Evolutionary conservation across 805 yeast genomes (phyloP).

Genomic region (Candida germanica): DNA sequence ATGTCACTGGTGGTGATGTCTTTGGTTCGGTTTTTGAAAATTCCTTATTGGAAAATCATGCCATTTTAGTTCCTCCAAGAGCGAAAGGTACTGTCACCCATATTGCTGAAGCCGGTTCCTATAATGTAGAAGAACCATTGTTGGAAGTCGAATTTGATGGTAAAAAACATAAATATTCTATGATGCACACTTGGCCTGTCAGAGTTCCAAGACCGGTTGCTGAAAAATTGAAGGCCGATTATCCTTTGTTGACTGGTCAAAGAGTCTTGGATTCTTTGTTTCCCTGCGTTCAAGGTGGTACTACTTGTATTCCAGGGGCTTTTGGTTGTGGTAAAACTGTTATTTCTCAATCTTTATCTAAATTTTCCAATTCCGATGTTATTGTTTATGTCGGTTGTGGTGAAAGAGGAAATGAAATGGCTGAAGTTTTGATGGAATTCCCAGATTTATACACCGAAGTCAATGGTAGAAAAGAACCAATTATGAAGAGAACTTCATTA

Average conservation of each 20-base stretch:
- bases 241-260: conserved; percentile 96
- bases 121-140: conserved; percentile 83
- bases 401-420: conserved; percentile 99
- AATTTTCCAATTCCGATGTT: conserved; percentile 95
- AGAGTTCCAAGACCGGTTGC: conserved; percentile 99
- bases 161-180: conserved; percentile 69
- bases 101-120: conserved; percentile 86
- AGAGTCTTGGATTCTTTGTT: conserved; percentile 96
- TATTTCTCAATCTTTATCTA: conserved; percentile 94
- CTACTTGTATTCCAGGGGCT: conserved; percentile 99
- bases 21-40: conserved; percentile 93
- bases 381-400: conserved; percentile 92
- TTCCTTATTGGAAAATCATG: conserved; percentile 88
- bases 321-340: conserved; percentile 99
- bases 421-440: conserved; percentile 99
- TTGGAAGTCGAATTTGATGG: conserved; percentile 96
- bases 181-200: conserved; percentile 99
- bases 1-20: conserved; percentile 97
- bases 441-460: conserved; percentile 93
- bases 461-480: conserved; percentile 93
- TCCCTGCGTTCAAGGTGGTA: conserved; percentile 99
- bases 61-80: conserved; percentile 93
- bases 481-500: conserved; percentile 98
- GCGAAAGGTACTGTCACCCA: conserved; percentile 96
- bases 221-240: conserved; percentile 87